Conservation (phyloP, 805 yeast species). For the Spathaspora hagerdaliae region DNA sequence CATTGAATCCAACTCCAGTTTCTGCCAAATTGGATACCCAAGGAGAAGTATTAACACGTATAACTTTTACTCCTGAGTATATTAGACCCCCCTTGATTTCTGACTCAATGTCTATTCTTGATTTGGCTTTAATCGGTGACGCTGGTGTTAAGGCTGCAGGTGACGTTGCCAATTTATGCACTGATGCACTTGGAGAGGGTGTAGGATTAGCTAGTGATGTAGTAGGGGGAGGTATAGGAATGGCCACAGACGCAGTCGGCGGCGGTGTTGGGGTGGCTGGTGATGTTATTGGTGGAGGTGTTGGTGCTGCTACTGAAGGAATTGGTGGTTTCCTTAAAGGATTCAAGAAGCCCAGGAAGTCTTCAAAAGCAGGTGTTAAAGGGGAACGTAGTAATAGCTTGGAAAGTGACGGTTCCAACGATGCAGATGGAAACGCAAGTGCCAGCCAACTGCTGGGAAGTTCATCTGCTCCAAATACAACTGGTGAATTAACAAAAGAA, state of each 20-base stretch:
- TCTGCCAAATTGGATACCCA: slow-evolving; percentile 56
- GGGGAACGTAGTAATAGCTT: not conserved
- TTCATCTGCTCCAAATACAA: too few relatives aligned
- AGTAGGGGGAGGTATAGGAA: slow-evolving; percentile 40
- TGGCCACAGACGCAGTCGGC: slow-evolving; percentile 17
- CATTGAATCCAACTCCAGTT: slow-evolving; percentile 42
- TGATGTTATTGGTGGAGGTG: slow-evolving; percentile 3
- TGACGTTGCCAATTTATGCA: slow-evolving; percentile 11
- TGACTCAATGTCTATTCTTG: slow-evolving; percentile 5
- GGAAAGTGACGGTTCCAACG: too few relatives aligned
- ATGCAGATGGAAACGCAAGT: too few relatives aligned
- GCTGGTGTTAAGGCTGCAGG: slow-evolving; percentile 27
- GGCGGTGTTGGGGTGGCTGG: slow-evolving; percentile 4
- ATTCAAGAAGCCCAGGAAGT: not conserved
- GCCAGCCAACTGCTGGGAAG: too few relatives aligned
- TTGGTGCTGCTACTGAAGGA: not conserved
- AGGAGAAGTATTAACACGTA: slow-evolving; percentile 54
- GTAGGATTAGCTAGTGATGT: slow-evolving; percentile 32
- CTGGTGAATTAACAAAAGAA: too few relatives aligned
- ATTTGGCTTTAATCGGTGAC: slow-evolving; percentile 37
- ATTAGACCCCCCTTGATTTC: slow-evolving; percentile 55
- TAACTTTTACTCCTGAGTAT: slow-evolving; percentile 61
- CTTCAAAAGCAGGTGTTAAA: not conserved
- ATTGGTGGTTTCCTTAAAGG: slow-evolving; percentile 1
- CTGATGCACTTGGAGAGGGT: slow-evolving; percentile 24